Base-by-base conservation (phyloP, 805 yeast species). In the Komagataella populi region DNA sequence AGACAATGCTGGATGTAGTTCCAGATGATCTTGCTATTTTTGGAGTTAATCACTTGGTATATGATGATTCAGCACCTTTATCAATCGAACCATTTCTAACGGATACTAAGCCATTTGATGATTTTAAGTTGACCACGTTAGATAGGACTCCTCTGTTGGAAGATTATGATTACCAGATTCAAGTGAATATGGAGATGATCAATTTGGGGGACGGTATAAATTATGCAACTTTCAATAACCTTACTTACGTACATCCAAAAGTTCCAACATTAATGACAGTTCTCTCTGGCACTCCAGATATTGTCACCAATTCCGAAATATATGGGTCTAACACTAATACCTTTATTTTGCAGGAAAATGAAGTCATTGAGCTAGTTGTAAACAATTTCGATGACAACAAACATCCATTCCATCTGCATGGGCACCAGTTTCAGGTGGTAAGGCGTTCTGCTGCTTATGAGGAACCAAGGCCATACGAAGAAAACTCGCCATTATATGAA, bases 321-420 rank as follows among this genome's bases (percentile, higher is more conserved):
- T 91, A 85, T 61, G 91, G 95, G 48, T 72, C 83, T 17, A 82
- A 81, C 59, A 80, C 84, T 51, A 82, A 82, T 61, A 68, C 85
- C 0, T 75, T 73, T 58, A 73, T 87, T 1, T 67, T 88, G 20
- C 76, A 78, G 52, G 61, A 71, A 4, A 78, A 77, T 49, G 87
- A 83, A 49, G 75, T 82, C 45, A 73, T 90, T 48, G 96, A 89
- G 58, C 67, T 89, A 47, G 84, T 87, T 1, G 63, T 89, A 47
- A 84, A 87, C 62, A 90, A 89, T 62, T 73, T 72, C 60, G 96
- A 89, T 63, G 81, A 84, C 3, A 86, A 88, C 54, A 81, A 81
- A 56, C 90, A 83, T 64, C 88, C 88, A 20, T 83, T 83, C 78
- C 90, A 83, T 63, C 72, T 83, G 58, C 90, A 83, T 60, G 90